phyloP scores from a whole-genome alignment of 768 basidiomycete species.

The Gautieria morchelliformis region DNA sequence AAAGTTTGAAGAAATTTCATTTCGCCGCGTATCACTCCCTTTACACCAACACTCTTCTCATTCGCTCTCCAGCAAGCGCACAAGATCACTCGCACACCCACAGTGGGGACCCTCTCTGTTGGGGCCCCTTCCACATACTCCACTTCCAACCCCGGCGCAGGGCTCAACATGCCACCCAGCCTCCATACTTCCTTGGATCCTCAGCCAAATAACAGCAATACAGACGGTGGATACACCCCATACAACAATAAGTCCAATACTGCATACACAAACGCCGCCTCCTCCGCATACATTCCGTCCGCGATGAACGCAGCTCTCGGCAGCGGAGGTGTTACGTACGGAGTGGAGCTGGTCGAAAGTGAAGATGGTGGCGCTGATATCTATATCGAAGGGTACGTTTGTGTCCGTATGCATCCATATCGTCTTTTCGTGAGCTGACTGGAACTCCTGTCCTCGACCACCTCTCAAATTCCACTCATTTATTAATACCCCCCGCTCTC shows the following conservation, averaged over 20 bases:
- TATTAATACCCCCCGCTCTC: too few relatives aligned
- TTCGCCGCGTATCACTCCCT: too few relatives aligned
- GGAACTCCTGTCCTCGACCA: too few relatives aligned
- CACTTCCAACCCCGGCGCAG: neutral
- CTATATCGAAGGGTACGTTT: conserved; percentile 61
- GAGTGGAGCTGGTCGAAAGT: conserved; percentile 15
- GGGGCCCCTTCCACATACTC: neutral
- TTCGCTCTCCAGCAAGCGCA: conserved; percentile 49
- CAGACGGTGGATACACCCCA: too few relatives aligned
- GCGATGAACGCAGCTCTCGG: neutral
- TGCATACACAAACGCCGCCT: neutral
- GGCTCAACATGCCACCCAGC: neutral
- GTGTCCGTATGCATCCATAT: neutral
- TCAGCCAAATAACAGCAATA: neutral
- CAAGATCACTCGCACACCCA: conserved; percentile 55
- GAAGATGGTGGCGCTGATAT: conserved; percentile 66
- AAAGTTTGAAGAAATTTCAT: too few relatives aligned
- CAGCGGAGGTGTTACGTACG: neutral
- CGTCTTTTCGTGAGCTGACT: too few relatives aligned
- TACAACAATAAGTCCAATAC: neutral
- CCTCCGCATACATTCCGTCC: neutral
- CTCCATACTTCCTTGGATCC: neutral
- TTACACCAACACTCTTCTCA: conserved; percentile 14
- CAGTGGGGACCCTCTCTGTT: neutral
- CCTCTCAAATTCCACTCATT: too few relatives aligned